Conservation (phyloP, 176 grass and related monocot species). For the Oryza coarctata region DNA sequence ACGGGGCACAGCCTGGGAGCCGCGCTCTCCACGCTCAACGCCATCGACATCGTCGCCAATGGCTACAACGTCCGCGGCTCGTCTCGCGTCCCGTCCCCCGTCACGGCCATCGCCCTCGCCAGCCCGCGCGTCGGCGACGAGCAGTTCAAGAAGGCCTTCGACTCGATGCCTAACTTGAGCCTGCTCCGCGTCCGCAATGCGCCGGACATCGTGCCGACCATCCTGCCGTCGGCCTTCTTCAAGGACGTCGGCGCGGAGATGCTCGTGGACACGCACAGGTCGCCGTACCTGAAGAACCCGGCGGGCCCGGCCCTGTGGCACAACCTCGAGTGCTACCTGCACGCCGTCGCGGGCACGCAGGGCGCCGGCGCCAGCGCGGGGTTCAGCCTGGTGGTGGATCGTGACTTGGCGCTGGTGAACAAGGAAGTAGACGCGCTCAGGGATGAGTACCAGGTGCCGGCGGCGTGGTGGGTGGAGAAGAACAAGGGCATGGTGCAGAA, state of each 20-base stretch:
- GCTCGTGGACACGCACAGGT: conserved; percentile 60
- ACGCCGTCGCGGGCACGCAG: conserved; percentile 69
- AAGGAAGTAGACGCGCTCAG: conserved; percentile 62
- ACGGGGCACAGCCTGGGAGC: conserved; percentile 80
- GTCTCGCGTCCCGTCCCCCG: not conserved
- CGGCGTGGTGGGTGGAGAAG: conserved; percentile 57
- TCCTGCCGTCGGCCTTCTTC: conserved; percentile 59
- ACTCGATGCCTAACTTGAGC: conserved; percentile 24
- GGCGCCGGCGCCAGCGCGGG: conserved; percentile 29
- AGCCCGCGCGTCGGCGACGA: conserved; percentile 75
- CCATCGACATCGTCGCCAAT: conserved; percentile 56
- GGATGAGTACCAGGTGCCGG: conserved; percentile 68
- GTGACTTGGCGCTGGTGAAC: conserved; percentile 80
- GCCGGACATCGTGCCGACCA: conserved; percentile 60
- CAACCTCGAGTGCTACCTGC: conserved; percentile 80
- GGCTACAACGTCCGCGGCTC: conserved; percentile 27
- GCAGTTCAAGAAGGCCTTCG: conserved; percentile 57
- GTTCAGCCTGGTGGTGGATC: conserved; percentile 59
- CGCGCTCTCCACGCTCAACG: conserved; percentile 58
- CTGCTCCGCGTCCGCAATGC: conserved; percentile 73
- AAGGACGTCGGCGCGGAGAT: conserved; percentile 71
- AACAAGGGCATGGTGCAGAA: conserved; percentile 80
- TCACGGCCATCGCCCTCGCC: conserved; percentile 65
- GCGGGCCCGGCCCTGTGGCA: conserved; percentile 53
- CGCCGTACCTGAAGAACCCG: conserved; percentile 58